phyloP scores from a whole-genome alignment of 768 basidiomycete genomes.

The Leccinum longicurvipes region DNA sequence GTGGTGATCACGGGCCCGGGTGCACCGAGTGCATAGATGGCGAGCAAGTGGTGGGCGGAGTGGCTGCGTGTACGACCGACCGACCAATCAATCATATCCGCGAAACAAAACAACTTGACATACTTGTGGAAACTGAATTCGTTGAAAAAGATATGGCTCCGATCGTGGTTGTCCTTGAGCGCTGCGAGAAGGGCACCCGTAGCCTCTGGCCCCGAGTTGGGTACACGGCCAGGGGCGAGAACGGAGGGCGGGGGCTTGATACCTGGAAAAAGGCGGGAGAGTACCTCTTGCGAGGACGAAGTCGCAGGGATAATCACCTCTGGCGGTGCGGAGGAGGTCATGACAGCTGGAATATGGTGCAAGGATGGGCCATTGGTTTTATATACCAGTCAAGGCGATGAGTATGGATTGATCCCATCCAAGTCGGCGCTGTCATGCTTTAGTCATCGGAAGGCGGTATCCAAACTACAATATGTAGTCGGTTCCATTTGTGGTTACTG shows the following conservation, averaged over 20 bases:
- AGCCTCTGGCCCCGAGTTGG: constrained; percentile 39
- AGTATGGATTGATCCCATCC: background rate
- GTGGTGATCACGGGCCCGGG: constrained; percentile 36
- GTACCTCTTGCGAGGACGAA: constrained; percentile 19
- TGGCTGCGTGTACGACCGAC: constrained; percentile 37
- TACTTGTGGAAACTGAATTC: constrained; percentile 33
- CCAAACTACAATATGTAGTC: too few species aligned
- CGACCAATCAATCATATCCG: background rate
- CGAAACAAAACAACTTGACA: background rate
- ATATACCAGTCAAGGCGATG: background rate
- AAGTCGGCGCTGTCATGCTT: too few species aligned
- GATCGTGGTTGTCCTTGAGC: constrained; percentile 51
- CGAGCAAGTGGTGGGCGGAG: constrained; percentile 53
- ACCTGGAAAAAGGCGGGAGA: constrained; percentile 32
- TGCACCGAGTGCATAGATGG: constrained; percentile 61
- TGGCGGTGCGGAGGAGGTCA: constrained; percentile 28
- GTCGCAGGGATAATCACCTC: constrained; percentile 16
- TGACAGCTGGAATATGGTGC: background rate
- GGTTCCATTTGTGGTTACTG: too few species aligned
- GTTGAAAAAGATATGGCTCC: constrained; percentile 55
- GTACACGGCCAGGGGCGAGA: constrained; percentile 36
- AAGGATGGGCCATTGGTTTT: background rate
- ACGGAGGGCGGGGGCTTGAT: constrained; percentile 30
- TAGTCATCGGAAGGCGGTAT: too few species aligned
- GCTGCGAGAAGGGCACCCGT: constrained; percentile 37